phyloP scores from a whole-genome alignment of 2,329 filamentous ascomycete genomes.

The Beauveria sp. region DNA sequence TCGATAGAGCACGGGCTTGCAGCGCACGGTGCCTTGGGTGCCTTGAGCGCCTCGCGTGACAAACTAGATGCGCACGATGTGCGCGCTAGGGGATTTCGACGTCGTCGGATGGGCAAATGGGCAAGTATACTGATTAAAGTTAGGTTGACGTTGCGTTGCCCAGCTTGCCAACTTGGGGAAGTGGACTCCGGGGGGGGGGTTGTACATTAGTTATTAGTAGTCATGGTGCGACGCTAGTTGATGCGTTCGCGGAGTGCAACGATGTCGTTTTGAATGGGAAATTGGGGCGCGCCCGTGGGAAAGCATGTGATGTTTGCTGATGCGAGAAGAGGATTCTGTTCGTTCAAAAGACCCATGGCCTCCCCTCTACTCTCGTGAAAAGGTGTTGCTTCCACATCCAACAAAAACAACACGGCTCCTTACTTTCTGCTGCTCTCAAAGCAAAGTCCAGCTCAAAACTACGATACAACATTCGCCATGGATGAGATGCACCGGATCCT shows the following conservation, averaged over 20 bases:
- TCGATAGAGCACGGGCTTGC: background rate
- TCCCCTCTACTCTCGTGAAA: background rate
- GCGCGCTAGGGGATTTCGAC: too few relatives aligned
- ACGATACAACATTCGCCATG: slow-evolving; percentile 20
- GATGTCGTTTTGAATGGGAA: background rate
- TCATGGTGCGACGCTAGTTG: background rate
- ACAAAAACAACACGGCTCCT: too few relatives aligned
- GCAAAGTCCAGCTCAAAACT: too few relatives aligned
- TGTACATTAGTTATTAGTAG: background rate
- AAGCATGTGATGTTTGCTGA: background rate
- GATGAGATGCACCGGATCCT: slow-evolving; percentile 35
- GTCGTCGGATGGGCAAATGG: too few relatives aligned
- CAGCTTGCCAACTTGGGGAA: too few relatives aligned
- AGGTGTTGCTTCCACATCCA: background rate
- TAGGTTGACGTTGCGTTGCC: too few relatives aligned
- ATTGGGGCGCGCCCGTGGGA: too few relatives aligned
- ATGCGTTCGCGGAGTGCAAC: background rate
- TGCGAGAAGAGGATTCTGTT: background rate
- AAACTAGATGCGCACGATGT: too few relatives aligned
- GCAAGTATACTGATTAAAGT: too few relatives aligned
- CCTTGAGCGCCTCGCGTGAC: too few relatives aligned
- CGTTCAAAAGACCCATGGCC: background rate
- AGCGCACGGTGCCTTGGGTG: background rate
- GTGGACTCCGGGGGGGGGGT: too few relatives aligned
- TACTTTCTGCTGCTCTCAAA: background rate